phyloP scores from a whole-genome alignment of 23 red algal genomes.

The Gracilaria gracilis region DNA sequence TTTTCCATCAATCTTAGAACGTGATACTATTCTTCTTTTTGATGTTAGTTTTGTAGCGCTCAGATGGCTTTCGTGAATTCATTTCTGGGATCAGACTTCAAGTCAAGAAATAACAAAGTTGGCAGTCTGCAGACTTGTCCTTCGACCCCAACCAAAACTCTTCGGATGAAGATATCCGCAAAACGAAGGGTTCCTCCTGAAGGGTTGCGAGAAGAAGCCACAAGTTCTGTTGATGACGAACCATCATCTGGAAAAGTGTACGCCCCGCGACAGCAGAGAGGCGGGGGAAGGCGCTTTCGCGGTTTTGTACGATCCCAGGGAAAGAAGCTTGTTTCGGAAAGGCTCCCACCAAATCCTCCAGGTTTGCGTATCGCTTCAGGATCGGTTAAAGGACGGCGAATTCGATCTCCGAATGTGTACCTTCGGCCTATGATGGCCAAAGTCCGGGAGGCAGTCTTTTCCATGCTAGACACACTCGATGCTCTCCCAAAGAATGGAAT shows the following conservation, averaged over 20 bases:
- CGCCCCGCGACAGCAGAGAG: slow-evolving; percentile 48
- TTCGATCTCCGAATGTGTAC: slow-evolving; percentile 91
- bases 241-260: slow-evolving; percentile 31
- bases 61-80: background rate
- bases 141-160: background rate
- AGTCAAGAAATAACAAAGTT: background rate
- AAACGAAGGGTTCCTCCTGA: background rate
- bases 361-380: slow-evolving; percentile 84
- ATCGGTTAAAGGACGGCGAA: slow-evolving; percentile 75
- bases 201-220: background rate
- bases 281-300: slow-evolving; percentile 45
- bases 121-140: background rate
- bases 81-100: background rate
- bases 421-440: slow-evolving; percentile 97
- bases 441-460: slow-evolving; percentile 93
- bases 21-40: background rate
- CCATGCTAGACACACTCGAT: slow-evolving; percentile 82
- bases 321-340: slow-evolving; percentile 11
- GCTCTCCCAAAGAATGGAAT: slow-evolving; percentile 38
- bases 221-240: background rate
- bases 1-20: too few species aligned
- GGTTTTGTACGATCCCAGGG: slow-evolving; percentile 64
- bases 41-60: background rate
- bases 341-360: slow-evolving; percentile 59
- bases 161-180: background rate